A percentile compares a stretch with the other conserved stretches of the same genome.
These are phyloP conservation scores for Phenoliferia sp. DNA, from an alignment of 1,284 basidiomycete genomes.

Conservation along the genomic window DNA sequence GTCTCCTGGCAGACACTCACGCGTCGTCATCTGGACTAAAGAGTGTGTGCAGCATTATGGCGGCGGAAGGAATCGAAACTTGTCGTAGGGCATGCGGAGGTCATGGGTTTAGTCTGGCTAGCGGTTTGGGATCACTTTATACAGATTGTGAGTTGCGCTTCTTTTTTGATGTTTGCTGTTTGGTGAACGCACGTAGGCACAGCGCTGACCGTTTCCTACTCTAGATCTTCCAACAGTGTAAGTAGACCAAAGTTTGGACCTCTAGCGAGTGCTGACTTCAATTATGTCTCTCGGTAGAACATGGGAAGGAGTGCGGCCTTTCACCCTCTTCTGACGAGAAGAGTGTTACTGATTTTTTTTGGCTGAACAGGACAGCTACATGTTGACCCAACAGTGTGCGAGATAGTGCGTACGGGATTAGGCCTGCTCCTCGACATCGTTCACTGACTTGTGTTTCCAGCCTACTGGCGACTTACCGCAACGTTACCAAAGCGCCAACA, in stretches of 20 bases:
- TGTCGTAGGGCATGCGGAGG: constrained; percentile 3
- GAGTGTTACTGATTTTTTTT: neutral
- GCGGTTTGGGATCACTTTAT: neutral
- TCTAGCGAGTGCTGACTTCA: neutral
- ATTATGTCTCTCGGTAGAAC: neutral
- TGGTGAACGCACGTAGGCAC: too few species aligned
- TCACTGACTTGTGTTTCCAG: neutral
- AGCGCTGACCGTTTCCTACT: neutral
- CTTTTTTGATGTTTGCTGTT: too few species aligned
- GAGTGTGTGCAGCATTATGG: neutral
- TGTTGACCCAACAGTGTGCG: neutral
- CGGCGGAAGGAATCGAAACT: neutral
- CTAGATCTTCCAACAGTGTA: neutral
- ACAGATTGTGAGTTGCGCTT: neutral
- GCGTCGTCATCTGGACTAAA: neutral
- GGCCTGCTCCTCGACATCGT: neutral
- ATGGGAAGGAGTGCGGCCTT: neutral
- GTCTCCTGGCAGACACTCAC: neutral
- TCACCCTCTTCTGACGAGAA: neutral
- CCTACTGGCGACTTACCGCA: neutral
- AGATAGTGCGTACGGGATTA: neutral
- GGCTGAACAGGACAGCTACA: neutral
- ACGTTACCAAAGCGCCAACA: neutral
- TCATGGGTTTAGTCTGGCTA: neutral
- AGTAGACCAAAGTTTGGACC: neutral